These are phyloP conservation scores for Globomyces sp. DNA, from an alignment of 371 early-diverging fungal species.

Conservation along the genomic window DNA sequence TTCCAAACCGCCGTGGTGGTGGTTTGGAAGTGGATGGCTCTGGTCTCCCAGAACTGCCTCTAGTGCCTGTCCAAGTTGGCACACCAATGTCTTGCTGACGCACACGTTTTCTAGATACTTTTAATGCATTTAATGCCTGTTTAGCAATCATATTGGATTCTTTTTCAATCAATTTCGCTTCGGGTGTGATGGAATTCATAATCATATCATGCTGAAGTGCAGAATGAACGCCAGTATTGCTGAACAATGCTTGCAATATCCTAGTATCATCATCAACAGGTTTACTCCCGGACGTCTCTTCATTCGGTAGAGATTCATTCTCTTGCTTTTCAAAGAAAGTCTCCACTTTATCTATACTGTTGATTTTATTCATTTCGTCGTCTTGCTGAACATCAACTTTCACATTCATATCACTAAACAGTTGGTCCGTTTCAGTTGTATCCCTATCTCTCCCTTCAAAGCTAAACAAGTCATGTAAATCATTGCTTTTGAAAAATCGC, in stretches of 20 bases:
- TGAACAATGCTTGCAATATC: constrained; percentile 71
- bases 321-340: too few relatives aligned
- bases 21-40: too few relatives aligned
- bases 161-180: constrained; percentile 61
- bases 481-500: constrained; percentile 84
- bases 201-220: constrained; percentile 87
- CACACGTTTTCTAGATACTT: constrained; percentile 31
- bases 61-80: constrained; percentile 71
- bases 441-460: constrained; percentile 54
- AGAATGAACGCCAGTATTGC: constrained; percentile 80
- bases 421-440: constrained; percentile 66
- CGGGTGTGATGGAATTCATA: constrained; percentile 65
- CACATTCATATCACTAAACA: constrained; percentile 43
- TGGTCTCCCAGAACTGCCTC: constrained; percentile 38
- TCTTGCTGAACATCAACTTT: constrained; percentile 8
- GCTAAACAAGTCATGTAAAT: constrained; percentile 82
- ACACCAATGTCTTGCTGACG: constrained; percentile 22
- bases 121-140: constrained; percentile 51
- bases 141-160: constrained; percentile 67
- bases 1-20: background rate
- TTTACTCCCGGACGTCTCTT: background rate
- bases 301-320: background rate
- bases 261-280: constrained; percentile 45
- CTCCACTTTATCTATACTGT: constrained; percentile 21
- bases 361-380: constrained; percentile 17